phyloP scores from a whole-genome alignment of 1,139 yeast species.

The Trichomonascaceae sp. region DNA sequence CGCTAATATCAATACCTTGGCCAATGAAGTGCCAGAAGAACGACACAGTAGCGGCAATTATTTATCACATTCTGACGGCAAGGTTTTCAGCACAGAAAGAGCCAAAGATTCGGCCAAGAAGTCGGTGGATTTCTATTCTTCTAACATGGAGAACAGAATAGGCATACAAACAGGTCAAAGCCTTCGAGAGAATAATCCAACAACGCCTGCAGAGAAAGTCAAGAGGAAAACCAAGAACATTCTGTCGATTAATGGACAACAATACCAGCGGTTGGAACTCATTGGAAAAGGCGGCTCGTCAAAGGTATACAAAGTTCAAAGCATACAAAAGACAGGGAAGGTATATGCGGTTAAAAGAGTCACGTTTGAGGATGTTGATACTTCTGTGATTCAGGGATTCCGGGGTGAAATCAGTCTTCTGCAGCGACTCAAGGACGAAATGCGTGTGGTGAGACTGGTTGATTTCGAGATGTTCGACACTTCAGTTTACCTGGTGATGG shows the following conservation, averaged over 20 bases:
- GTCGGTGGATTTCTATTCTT: background rate
- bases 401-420: slow-evolving; percentile 85
- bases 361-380: slow-evolving; percentile 65
- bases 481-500: slow-evolving; percentile 75
- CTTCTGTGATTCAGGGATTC: slow-evolving; percentile 64
- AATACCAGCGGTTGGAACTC: slow-evolving; percentile 69
- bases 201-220: background rate
- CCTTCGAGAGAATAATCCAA: background rate
- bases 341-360: slow-evolving; percentile 81
- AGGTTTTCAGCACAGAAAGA: background rate
- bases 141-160: background rate
- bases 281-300: slow-evolving; percentile 94
- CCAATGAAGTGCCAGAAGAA: background rate
- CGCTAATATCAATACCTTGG: background rate
- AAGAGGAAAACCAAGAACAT: slow-evolving; percentile 23
- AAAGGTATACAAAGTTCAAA: slow-evolving; percentile 76
- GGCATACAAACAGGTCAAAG: background rate
- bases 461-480: slow-evolving; percentile 68
- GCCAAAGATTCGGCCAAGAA: background rate
- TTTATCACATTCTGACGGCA: background rate
- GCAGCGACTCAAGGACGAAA: slow-evolving; percentile 51
- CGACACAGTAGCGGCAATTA: background rate
- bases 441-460: slow-evolving; percentile 70
- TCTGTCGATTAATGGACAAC: slow-evolving; percentile 48
- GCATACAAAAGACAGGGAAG: slow-evolving; percentile 32